Base-by-base conservation (phyloP, 1,284 basidiomycete species). In the Heterobasidion occidentale region DNA sequence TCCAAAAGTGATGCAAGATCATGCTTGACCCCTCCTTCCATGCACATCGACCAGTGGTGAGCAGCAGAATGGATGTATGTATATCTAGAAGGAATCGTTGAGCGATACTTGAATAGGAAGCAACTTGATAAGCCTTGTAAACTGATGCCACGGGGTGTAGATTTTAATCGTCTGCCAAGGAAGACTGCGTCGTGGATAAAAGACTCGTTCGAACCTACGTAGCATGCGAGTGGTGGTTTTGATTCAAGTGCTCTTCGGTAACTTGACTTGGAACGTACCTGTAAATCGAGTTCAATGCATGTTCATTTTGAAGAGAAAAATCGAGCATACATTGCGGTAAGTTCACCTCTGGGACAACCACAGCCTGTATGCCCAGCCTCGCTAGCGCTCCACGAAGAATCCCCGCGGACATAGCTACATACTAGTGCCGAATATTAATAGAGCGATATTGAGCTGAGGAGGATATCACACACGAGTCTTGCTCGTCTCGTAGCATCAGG, bases 241-340 rank as follows among this genome's bases (percentile, higher is more conserved):
- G 19, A 3, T 11, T 48, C 19, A 48, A 11, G 71, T 60, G 50
- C 75, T 77, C 69, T 88, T 90, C 0, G 86, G 86, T 44, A 91
- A 68, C 65, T 90, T 88, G 44, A 91, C 77, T 70, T 91, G 88
- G 66, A 91, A 90, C 49, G 87, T 89, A 75, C 88, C 88, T 90
- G 9, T 36, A 35, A 61, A 51, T 46, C 5, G 7, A 36, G 34
- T 15, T 49, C 48, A 54, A n/a, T 34, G 52, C 15, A 17, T 17
- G 20, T 20, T 33, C n/a, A 47, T 46, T 50, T 14, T 48, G n/a
- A 9, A 56, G 36, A 49, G 33, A 7, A 17, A 33, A 6, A 33
- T 19, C 54, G 20, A 11, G 72, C 83, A 61, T 69, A 92, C 92
- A 94, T 76, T 93, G 91, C 15, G 93, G 93, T 63, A 94, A 67